phyloP scores from a whole-genome alignment of 164 flowering plant genomes.

The Macadamia tetraphylla region DNA sequence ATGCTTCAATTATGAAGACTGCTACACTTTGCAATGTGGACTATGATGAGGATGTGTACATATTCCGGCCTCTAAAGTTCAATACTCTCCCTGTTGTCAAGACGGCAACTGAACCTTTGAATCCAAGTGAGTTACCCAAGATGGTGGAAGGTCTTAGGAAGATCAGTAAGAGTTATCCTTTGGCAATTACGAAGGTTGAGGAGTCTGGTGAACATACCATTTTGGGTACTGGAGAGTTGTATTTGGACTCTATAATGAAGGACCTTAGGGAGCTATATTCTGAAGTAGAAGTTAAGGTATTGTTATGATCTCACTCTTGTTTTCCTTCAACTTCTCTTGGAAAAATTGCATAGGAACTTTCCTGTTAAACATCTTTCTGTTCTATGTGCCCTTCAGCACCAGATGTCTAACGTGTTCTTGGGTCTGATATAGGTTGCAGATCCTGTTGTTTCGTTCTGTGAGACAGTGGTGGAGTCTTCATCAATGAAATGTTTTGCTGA shows the following conservation, averaged over 20 bases:
- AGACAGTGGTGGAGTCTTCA: conserved; percentile 97
- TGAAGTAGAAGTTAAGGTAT: conserved; percentile 98
- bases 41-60: conserved; percentile 83
- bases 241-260: conserved; percentile 97
- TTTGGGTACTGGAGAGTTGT: conserved; percentile 92
- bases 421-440: conserved; percentile 78
- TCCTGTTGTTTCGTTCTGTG: conserved; percentile 98
- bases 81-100: conserved; percentile 95
- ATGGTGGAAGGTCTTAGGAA: conserved; percentile 99
- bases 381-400: background rate
- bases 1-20: conserved; percentile 97
- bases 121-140: conserved; percentile 98
- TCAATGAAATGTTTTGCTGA: conserved; percentile 99
- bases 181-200: conserved; percentile 96
- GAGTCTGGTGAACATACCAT: conserved; percentile 99
- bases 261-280: conserved; percentile 98
- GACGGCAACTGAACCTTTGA: conserved; percentile 96
- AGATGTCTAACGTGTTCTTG: background rate
- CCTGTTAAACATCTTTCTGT: background rate
- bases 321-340: background rate
- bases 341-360: background rate
- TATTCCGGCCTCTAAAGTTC: conserved; percentile 88
- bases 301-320: background rate
- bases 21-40: conserved; percentile 87
- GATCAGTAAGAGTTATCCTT: conserved; percentile 95